Percentiles rank a stretch among this genome's conserved stretches.
Evolutionary conservation across 2,329 filamentous ascomycete species (phyloP).

Genomic region (Lasiodiplodia sp.): DNA sequence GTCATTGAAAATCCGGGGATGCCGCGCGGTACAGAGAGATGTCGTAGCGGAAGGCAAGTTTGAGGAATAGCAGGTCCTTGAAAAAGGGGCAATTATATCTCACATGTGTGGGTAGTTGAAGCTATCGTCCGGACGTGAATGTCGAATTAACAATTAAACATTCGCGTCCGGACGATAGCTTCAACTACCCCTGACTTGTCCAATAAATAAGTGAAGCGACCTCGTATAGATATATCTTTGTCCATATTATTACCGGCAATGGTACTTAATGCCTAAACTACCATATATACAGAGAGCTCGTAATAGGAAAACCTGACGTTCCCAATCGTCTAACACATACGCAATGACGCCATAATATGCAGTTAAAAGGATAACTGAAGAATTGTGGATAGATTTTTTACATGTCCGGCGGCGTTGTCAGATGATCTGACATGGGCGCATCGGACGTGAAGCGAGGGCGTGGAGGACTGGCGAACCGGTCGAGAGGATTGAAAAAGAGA

Average conservation of each 20-base stretch:
- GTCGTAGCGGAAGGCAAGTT: too few species aligned
- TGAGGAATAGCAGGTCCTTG: too few species aligned
- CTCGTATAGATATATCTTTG: background rate
- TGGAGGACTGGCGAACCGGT: background rate
- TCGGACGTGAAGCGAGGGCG: background rate
- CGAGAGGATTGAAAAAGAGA: background rate
- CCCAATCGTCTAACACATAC: conserved; percentile 24
- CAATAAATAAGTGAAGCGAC: background rate
- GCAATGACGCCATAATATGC: conserved; percentile 11
- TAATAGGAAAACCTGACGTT: conserved; percentile 3
- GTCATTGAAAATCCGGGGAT: background rate
- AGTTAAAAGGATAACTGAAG: conserved; percentile 5
- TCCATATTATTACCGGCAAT: background rate
- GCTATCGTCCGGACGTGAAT: too few species aligned
- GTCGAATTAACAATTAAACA: background rate
- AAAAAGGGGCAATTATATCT: too few species aligned
- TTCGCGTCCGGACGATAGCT: background rate
- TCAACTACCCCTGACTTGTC: background rate
- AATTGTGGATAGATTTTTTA: conserved; percentile 5
- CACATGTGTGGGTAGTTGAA: too few species aligned
- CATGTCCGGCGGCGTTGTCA: conserved; percentile 7
- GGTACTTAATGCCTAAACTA: background rate
- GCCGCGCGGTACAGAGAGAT: background rate
- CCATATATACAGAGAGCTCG: background rate
- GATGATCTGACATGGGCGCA: background rate